phyloP scores from a whole-genome alignment of 345 rosid genomes.

The Noccaea caerulescens region DNA sequence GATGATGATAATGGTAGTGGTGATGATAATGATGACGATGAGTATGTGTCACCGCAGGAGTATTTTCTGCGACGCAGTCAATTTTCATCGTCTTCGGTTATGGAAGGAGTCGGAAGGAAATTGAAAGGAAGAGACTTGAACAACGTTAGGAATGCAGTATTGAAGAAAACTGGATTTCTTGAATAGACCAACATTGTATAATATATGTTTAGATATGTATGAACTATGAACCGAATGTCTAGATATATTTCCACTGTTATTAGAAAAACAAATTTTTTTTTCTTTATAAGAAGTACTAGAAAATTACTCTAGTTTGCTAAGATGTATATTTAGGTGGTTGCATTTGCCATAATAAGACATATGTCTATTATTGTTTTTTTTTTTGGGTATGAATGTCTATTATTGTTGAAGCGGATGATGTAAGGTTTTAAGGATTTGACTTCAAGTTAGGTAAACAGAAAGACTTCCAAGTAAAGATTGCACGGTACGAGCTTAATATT shows the following conservation, averaged over 20 bases:
- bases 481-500: slow-evolving; percentile 14
- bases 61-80: slow-evolving; percentile 62
- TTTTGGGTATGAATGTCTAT: background rate
- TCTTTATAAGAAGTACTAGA: background rate
- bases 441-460: slow-evolving; percentile 1
- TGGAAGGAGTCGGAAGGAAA: slow-evolving; percentile 85
- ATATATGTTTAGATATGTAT: slow-evolving; percentile 12
- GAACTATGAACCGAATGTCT: slow-evolving; percentile 14
- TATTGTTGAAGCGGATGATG: background rate
- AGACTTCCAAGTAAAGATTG: slow-evolving; percentile 28
- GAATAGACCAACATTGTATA: slow-evolving; percentile 43
- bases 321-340: background rate
- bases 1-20: slow-evolving; percentile 37
- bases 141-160: slow-evolving; percentile 72
- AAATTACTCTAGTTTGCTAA: slow-evolving; percentile 14
- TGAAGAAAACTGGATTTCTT: slow-evolving; percentile 85
- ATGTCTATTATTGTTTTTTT: background rate
- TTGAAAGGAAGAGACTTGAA: slow-evolving; percentile 86
- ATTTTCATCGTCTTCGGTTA: slow-evolving; percentile 69
- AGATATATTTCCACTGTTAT: background rate
- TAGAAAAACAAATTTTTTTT: background rate
- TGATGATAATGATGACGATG: slow-evolving; percentile 41
- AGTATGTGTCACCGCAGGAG: slow-evolving; percentile 75
- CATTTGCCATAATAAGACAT: slow-evolving; percentile 10
- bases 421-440: background rate